Conservation (phyloP, 805 yeast genomes). For the Clavispora santaluciae region DNA sequence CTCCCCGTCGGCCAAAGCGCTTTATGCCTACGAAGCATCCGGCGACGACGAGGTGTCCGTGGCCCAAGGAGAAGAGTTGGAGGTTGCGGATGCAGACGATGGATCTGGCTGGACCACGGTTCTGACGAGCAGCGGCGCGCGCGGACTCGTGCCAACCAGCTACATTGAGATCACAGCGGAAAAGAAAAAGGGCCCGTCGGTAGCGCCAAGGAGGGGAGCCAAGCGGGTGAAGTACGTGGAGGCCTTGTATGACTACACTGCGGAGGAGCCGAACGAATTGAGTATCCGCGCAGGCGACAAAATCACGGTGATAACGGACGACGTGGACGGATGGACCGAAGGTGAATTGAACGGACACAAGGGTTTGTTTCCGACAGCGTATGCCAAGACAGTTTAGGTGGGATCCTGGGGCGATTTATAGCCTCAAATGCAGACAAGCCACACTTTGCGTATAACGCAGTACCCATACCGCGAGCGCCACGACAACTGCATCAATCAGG, state of each 20-base stretch:
- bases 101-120: constrained; percentile 93
- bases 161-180: constrained; percentile 47
- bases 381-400: constrained; percentile 43
- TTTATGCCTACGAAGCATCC: constrained; percentile 60
- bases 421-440: background rate
- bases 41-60: constrained; percentile 75
- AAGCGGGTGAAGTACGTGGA: constrained; percentile 58
- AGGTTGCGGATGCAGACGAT: constrained; percentile 63
- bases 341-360: constrained; percentile 67
- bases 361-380: constrained; percentile 79
- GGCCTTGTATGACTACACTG: constrained; percentile 71
- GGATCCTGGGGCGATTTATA: no score
- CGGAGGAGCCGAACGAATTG: constrained; percentile 78
- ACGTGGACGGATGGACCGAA: constrained; percentile 86
- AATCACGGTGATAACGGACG: constrained; percentile 55
- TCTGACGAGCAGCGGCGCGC: constrained; percentile 29
- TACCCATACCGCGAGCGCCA: no score
- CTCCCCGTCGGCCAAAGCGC: constrained; percentile 40
- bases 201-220: constrained; percentile 73
- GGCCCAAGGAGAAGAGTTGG: constrained; percentile 54
- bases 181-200: constrained; percentile 66
- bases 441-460: no score
- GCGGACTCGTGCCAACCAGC: constrained; percentile 82
- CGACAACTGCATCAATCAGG: no score
- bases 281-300: constrained; percentile 68